phyloP scores from a whole-genome alignment of 306 rosid genomes.

The Aeschynomene evenia region DNA sequence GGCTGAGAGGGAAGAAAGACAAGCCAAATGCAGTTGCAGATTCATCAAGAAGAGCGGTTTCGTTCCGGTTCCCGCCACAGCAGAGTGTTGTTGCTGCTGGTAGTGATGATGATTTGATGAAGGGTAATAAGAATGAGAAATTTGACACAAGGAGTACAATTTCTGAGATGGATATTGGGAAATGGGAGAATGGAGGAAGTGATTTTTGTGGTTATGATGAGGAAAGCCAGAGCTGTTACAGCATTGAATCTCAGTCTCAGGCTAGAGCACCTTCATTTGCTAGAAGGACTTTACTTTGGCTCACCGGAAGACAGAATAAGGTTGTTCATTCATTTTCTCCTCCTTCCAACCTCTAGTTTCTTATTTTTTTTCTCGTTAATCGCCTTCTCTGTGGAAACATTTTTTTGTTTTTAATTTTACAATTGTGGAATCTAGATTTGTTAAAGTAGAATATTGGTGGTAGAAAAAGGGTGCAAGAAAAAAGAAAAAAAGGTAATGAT shows the following conservation, averaged over 20 bases:
- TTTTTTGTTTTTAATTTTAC: conserved; percentile 28
- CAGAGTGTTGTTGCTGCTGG: not conserved
- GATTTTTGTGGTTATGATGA: conserved; percentile 59
- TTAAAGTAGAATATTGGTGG: conserved; percentile 27
- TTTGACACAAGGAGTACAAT: conserved; percentile 48
- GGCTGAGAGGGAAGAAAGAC: conserved; percentile 68
- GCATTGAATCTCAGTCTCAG: conserved; percentile 80
- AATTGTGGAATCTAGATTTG: conserved; percentile 25
- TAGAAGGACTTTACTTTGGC: conserved; percentile 86
- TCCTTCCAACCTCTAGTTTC: conserved; percentile 49
- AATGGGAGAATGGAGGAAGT: conserved; percentile 69
- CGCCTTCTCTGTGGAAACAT: not conserved
- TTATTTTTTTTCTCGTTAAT: not conserved
- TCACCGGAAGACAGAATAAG: conserved; percentile 82
- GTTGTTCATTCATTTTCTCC: conserved; percentile 68
- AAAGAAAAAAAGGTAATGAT: not conserved
- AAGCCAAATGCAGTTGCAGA: conserved; percentile 33
- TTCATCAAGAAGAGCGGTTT: conserved; percentile 68
- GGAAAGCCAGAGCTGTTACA: conserved; percentile 63
- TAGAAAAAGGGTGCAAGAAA: conserved; percentile 36
- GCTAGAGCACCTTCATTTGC: conserved; percentile 82
- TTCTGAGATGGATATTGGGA: conserved; percentile 53
- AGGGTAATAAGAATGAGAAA: conserved; percentile 38
- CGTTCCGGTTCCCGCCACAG: conserved; percentile 62
- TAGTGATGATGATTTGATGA: conserved; percentile 15